A percentile compares a stretch with the other conserved stretches of the same genome.
These are phyloP conservation scores for Bidens hawaiensis DNA, from an alignment of 140 eudicot species.

Conservation along the genomic window DNA sequence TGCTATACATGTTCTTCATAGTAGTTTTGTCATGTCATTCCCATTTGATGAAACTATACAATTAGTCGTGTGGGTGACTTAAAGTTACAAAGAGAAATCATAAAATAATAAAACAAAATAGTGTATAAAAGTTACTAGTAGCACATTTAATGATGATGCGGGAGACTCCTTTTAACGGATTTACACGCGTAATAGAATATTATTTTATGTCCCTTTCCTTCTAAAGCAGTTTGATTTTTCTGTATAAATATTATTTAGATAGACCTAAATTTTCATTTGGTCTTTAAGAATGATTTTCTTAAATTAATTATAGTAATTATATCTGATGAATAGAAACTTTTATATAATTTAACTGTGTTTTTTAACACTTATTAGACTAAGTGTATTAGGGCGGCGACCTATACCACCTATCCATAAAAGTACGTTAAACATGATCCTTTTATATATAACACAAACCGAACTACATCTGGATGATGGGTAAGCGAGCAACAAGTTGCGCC, in stretches of 20 bases:
- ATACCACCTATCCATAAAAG: too few species aligned
- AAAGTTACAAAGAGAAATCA: constrained; percentile 1
- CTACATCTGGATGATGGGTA: too few species aligned
- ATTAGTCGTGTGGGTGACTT: background rate
- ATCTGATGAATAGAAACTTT: background rate
- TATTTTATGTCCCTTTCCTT: constrained; percentile 9
- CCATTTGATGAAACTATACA: background rate
- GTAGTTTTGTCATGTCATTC: constrained; percentile 1
- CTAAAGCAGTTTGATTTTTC: constrained; percentile 6
- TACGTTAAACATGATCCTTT: too few species aligned
- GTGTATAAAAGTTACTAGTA: background rate
- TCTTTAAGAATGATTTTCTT: background rate
- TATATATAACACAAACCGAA: too few species aligned
- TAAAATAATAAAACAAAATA: background rate
- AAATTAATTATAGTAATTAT: background rate
- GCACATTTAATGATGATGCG: background rate
- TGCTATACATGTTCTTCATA: background rate
- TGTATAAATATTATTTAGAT: background rate
- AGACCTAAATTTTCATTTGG: background rate
- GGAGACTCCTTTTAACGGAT: background rate
- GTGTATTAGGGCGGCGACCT: too few species aligned
- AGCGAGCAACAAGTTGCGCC: too few species aligned
- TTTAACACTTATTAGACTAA: too few species aligned
- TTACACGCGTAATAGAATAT: constrained; percentile 6
- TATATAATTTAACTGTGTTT: too few species aligned